These are phyloP conservation scores for Wickerhamomyces rabaulensis DNA, from an alignment of 805 yeast genomes.

Conservation along the genomic window DNA sequence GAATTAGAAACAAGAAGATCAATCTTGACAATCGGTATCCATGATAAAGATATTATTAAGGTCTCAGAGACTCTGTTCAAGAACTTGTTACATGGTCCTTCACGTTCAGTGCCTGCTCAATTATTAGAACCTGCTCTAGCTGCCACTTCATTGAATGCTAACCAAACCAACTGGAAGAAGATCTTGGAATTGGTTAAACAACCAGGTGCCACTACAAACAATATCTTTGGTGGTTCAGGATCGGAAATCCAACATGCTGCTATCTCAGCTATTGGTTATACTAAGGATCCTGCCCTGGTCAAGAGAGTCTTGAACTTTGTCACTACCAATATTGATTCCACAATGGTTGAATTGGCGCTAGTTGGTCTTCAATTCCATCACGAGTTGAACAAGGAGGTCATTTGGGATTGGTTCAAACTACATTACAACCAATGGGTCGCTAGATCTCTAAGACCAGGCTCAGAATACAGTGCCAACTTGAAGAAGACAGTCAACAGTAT, in stretches of 20 bases:
- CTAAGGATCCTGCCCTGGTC: conserved; percentile 38
- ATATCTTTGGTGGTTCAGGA: conserved; percentile 20
- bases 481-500: conserved; percentile 39
- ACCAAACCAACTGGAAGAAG: conserved; percentile 52
- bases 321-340: conserved; percentile 48
- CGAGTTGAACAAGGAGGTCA: conserved; percentile 27
- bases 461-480: conserved; percentile 41
- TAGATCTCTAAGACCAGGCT: conserved; percentile 41
- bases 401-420: conserved; percentile 55
- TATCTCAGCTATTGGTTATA: conserved; percentile 49
- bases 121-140: conserved; percentile 41
- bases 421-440: conserved; percentile 48
- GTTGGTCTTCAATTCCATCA: conserved; percentile 43
- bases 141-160: conserved; percentile 34
- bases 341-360: conserved; percentile 50
- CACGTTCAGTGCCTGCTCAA: conserved; percentile 45
- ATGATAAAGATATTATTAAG: conserved; percentile 16
- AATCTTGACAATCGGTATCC: conserved; percentile 35
- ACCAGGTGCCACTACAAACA: conserved; percentile 38
- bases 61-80: conserved; percentile 41
- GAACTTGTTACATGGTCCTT: conserved; percentile 47
- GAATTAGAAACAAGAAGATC: conserved; percentile 43
- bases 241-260: conserved; percentile 51
- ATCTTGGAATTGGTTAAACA: conserved; percentile 47
- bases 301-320: conserved; percentile 54